These are phyloP conservation scores for Aristolochia fimbriata DNA, from an alignment of 164 flowering plant genomes.

Conservation along the genomic window DNA sequence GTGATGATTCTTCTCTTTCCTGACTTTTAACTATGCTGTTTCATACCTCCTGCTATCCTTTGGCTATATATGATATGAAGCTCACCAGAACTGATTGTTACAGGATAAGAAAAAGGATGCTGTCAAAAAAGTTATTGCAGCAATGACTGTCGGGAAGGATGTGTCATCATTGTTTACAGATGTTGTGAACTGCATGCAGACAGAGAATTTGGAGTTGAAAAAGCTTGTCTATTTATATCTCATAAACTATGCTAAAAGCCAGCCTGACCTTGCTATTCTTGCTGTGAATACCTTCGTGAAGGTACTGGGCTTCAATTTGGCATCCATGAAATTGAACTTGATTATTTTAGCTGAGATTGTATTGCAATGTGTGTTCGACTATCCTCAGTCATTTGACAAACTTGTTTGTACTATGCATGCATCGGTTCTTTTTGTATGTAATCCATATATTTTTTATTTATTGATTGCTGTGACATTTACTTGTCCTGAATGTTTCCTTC, in stretches of 20 bases:
- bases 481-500: no score
- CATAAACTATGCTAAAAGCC: constrained; percentile 97
- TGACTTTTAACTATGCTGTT: no score
- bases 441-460: no score
- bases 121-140: constrained; percentile 98
- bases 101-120: constrained; percentile 99
- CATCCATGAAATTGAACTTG: no score
- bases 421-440: no score
- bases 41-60: no score
- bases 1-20: no score
- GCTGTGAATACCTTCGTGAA: constrained; percentile 99
- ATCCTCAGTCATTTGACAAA: background rate
- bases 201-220: constrained; percentile 96
- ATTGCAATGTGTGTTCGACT: background rate
- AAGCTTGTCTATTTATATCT: constrained; percentile 97
- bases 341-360: background rate
- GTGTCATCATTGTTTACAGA: constrained; percentile 96
- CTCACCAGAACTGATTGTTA: background rate
- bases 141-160: constrained; percentile 99
- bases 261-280: constrained; percentile 96
- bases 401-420: no score
- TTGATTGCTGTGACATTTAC: no score
- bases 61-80: no score
- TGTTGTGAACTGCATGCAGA: constrained; percentile 99
- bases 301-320: constrained; percentile 28